Evolutionary conservation across 345 rosid species (phyloP).

Genomic region (Dipteronia dyeriana): DNA sequence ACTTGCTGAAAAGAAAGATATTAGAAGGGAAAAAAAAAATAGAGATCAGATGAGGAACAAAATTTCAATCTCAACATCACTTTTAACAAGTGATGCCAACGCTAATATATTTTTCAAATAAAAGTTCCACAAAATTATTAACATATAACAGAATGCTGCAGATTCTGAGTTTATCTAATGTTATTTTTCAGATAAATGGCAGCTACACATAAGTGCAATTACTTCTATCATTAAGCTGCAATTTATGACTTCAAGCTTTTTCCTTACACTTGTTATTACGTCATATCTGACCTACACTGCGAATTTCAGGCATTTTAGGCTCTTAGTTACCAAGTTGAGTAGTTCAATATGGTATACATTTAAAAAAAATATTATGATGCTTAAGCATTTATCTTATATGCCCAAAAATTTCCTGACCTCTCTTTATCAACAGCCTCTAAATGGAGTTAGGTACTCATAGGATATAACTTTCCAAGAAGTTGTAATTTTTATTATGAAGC

Average conservation of each 20-base stretch:
- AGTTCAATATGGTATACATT: not conserved
- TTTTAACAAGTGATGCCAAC: not conserved
- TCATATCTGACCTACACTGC: not conserved
- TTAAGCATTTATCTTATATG: no score
- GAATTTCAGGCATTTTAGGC: not conserved
- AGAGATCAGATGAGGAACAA: conserved; percentile 14
- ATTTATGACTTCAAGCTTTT: conserved; percentile 3
- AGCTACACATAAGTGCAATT: conserved; percentile 1
- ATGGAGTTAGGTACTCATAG: not conserved
- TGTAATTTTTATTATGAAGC: no score
- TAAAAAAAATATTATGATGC: not conserved
- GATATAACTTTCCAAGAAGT: not conserved
- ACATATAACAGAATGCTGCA: not conserved
- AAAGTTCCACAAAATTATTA: conserved; percentile 6
- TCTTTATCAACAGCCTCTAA: not conserved
- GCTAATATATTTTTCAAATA: conserved; percentile 1
- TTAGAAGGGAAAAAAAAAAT: conserved; percentile 1
- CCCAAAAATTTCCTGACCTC: no score
- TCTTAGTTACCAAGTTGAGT: not conserved
- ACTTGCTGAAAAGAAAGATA: conserved; percentile 45
- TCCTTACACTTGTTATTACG: not conserved
- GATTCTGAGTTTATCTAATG: conserved; percentile 9
- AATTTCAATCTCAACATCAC: conserved; percentile 8
- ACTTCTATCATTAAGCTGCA: conserved; percentile 15
- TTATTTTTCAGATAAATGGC: not conserved